Evolutionary conservation across 331 rosid species (phyloP), one percentile per base, ranked within the genome.

Genomic region (Dryas integrifolia): DNA sequence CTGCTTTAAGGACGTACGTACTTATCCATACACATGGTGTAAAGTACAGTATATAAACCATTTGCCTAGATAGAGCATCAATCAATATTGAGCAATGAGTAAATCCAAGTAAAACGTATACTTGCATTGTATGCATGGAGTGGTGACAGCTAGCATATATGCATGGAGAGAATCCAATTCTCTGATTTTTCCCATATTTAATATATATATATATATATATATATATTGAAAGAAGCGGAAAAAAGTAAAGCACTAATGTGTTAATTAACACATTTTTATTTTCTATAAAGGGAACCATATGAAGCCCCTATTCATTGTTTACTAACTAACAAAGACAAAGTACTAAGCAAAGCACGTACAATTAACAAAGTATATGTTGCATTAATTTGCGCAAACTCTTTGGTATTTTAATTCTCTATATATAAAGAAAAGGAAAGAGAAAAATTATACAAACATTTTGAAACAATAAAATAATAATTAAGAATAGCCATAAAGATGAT

Each of bases 381-480:
- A 51, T 43, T 58, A 51, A 59, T 71, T 85, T 77, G 86, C 86
- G 82, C 85, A 85, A 85, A 86, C 84, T 79, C 86, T 80, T 79
- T 81, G 85, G 84, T 85, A 81, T 84, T 74, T 79, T 43, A 58
- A 56, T 66, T 78, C 71, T 59, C 76, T 85, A 87, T 86, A 80
- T 30, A 30, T 30, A 75, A 66, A 55, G 51, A 73, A 61, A 18
- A 72, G 49, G 58, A 67, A 73, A 80, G 65, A 73, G 79, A 57
- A 18, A 70, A 74, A 80, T 85, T 86, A 76, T 85, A 84, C 92
- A 86, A 79, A 77, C 87, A 83, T 71, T 76, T 86, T 40, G 58
- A 82, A 85, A 85, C 43, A 92, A 89, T 79, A 85, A 86, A 88
- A 82, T 60, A 84, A 89, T 86, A 86, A 67, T 70, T 1, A 83